Conservation (phyloP, 2,329 filamentous ascomycete genomes). For the Xylariaceae sp. region DNA sequence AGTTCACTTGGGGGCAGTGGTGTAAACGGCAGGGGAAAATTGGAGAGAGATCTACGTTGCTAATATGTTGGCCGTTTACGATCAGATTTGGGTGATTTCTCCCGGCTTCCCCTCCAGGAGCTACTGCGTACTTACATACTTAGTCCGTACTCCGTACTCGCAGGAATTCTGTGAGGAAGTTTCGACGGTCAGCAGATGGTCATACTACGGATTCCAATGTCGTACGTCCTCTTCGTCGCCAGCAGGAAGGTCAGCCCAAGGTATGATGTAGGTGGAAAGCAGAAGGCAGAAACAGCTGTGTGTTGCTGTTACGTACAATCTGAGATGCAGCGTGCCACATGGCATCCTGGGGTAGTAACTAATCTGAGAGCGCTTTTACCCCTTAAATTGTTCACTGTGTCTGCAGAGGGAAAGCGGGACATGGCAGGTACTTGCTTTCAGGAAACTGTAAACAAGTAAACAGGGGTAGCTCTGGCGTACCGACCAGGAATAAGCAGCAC, state of each 20-base stretch:
- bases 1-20: background rate
- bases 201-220: too few relatives aligned
- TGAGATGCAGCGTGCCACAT: slow-evolving; percentile 11
- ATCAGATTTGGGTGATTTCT: too few relatives aligned
- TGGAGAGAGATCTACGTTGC: too few relatives aligned
- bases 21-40: too few relatives aligned
- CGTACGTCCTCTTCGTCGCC: too few relatives aligned
- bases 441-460: background rate
- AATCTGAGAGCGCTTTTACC: slow-evolving; percentile 11
- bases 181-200: too few relatives aligned
- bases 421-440: background rate
- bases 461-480: background rate
- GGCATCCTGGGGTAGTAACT: background rate
- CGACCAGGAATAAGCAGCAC: background rate
- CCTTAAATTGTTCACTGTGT: background rate
- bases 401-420: background rate
- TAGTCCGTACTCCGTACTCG: too few relatives aligned
- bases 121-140: too few relatives aligned
- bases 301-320: background rate
- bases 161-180: too few relatives aligned
- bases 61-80: too few relatives aligned
- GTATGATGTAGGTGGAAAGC: background rate
- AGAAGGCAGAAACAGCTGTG: background rate
- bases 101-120: too few relatives aligned
- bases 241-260: too few relatives aligned